Percentiles rank a stretch among this genome's conserved stretches.
These are phyloP conservation scores for Epichloe hybrida DNA, from an alignment of 2,329 filamentous ascomycete genomes.

Conservation along the genomic window DNA sequence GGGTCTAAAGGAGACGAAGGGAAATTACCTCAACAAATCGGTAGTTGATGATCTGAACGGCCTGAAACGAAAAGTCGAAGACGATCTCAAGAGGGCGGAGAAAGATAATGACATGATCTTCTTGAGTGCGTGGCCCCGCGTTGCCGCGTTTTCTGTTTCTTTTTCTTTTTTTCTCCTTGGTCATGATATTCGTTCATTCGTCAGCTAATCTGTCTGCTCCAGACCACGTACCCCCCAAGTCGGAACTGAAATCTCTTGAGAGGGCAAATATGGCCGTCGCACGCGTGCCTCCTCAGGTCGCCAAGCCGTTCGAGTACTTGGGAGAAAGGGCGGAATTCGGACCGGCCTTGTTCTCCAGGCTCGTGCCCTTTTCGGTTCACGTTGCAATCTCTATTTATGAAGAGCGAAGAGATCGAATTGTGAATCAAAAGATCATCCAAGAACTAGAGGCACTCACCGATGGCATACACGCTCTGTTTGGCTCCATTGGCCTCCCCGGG, in stretches of 20 bases:
- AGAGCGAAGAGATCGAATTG: constrained; percentile 75
- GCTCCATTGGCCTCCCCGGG: constrained; percentile 76
- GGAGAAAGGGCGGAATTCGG: constrained; percentile 73
- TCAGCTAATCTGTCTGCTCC: constrained; percentile 16
- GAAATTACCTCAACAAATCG: constrained; percentile 61
- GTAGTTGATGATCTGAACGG: constrained; percentile 73
- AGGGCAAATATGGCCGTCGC: constrained; percentile 78
- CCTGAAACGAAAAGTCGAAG: constrained; percentile 67
- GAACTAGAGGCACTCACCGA: constrained; percentile 73
- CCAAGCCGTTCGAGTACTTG: constrained; percentile 65
- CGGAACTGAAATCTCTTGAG: constrained; percentile 74
- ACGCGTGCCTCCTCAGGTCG: constrained; percentile 68
- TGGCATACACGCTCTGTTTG: constrained; percentile 63
- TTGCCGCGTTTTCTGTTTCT: no score
- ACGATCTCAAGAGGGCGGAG: constrained; percentile 83
- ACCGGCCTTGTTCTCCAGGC: constrained; percentile 70
- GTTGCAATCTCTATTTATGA: constrained; percentile 92
- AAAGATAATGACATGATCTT: constrained; percentile 98
- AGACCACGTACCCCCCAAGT: constrained; percentile 78
- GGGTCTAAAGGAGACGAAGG: constrained; percentile 67
- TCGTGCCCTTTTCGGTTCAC: constrained; percentile 93
- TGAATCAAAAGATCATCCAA: constrained; percentile 76
- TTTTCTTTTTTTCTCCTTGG: no score
- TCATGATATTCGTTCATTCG: neutral
- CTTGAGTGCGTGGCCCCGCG: constrained; percentile 39